These are phyloP conservation scores for Tylopilus felleus DNA, from an alignment of 768 basidiomycete species.

Conservation along the genomic window DNA sequence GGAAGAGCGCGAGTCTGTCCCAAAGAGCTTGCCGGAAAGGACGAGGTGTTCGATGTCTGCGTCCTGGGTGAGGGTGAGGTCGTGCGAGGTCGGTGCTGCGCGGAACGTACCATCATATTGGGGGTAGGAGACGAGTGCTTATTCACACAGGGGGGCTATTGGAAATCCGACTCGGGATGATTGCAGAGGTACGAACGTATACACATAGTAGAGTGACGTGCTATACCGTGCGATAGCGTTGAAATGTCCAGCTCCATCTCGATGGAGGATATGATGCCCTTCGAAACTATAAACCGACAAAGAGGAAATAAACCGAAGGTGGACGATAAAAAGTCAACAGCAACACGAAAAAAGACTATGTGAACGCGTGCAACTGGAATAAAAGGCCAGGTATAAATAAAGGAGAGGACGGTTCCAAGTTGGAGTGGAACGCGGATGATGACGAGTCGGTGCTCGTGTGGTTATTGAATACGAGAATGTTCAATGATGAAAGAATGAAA, in stretches of 20 bases:
- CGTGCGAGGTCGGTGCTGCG: neutral
- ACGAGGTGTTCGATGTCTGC: slow-evolving; percentile 67
- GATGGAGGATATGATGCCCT: slow-evolving; percentile 11
- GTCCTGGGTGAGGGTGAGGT: slow-evolving; percentile 23
- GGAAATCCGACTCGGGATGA: neutral
- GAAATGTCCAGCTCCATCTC: slow-evolving; percentile 22
- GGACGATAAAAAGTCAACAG: neutral
- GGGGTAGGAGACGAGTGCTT: slow-evolving; percentile 2
- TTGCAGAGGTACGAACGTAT: neutral
- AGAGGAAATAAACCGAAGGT: slow-evolving; percentile 5
- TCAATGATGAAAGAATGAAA: slow-evolving; percentile 1
- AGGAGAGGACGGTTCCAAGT: slow-evolving; percentile 17
- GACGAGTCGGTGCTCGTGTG: neutral
- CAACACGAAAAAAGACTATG: neutral
- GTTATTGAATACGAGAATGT: neutral
- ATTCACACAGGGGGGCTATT: slow-evolving; percentile 2
- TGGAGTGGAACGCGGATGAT: slow-evolving; percentile 4
- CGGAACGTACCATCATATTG: slow-evolving; percentile 14
- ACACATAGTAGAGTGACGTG: neutral
- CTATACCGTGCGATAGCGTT: slow-evolving; percentile 4
- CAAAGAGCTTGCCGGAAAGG: slow-evolving; percentile 76
- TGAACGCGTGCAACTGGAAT: neutral
- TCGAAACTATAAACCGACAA: neutral
- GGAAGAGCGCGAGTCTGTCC: slow-evolving; percentile 46
- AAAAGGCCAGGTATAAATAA: slow-evolving; percentile 2